A percentile compares a stretch with the other conserved stretches of the same genome.
Evolutionary conservation across 331 rosid genomes (phyloP).

Genomic region (Quercus tomentella): DNA sequence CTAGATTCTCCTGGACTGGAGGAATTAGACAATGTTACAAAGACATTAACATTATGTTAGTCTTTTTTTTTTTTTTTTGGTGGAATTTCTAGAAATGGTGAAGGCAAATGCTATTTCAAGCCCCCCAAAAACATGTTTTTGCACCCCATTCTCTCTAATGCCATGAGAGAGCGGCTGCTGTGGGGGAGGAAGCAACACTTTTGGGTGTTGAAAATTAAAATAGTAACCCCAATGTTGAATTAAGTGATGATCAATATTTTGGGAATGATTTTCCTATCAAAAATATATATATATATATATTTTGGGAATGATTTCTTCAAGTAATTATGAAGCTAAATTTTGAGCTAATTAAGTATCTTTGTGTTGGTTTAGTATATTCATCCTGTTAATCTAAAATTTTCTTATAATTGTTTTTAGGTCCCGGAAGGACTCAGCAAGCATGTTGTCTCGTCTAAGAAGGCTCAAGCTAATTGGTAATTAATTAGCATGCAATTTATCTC

Average conservation of each 20-base stretch:
- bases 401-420: conserved; percentile 41
- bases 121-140: too few species aligned
- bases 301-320: neutral
- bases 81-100: neutral
- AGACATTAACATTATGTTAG: too few species aligned
- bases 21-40: too few species aligned
- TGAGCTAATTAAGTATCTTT: neutral
- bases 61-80: too few species aligned
- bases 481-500: neutral
- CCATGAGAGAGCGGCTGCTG: too few species aligned
- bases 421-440: conserved; percentile 71
- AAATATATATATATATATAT: too few species aligned
- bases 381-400: neutral
- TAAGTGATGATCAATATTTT: neutral
- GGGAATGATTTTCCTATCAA: too few species aligned
- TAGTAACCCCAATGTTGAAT: neutral
- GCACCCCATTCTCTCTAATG: too few species aligned
- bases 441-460: conserved; percentile 81
- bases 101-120: too few species aligned
- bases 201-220: neutral
- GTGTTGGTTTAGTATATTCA: neutral
- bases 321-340: neutral
- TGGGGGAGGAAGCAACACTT: too few species aligned
- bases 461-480: conserved; percentile 83
- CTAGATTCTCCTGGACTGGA: too few species aligned